phyloP scores from a whole-genome alignment of 2,329 filamentous ascomycete species.

The Byssochlamys sp. region DNA sequence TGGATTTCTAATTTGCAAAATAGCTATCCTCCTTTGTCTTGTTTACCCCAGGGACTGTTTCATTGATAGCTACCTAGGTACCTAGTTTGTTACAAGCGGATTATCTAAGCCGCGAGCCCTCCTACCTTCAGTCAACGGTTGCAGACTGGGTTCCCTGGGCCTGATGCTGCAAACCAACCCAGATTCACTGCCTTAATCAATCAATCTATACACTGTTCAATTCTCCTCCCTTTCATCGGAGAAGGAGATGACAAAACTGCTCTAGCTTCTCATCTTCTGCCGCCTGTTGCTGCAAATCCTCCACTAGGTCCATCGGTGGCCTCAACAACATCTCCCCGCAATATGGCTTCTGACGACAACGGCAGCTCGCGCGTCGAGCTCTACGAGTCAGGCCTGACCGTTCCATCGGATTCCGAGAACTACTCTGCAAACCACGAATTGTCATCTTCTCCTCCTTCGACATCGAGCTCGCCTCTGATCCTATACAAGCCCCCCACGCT shows the following conservation, averaged over 20 bases:
- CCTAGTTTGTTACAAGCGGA: not conserved
- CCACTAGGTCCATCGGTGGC: conserved; percentile 8
- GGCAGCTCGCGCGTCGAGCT: conserved; percentile 27
- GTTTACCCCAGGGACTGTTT: not conserved
- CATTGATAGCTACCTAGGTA: not conserved
- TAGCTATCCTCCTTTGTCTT: not conserved
- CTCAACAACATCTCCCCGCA: conserved; percentile 7
- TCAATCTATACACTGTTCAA: not conserved
- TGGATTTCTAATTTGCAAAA: too few species aligned
- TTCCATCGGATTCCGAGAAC: conserved; percentile 41
- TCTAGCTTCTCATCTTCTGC: not conserved
- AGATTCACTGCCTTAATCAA: not conserved
- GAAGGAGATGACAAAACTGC: not conserved
- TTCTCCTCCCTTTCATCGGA: not conserved
- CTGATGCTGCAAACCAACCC: not conserved
- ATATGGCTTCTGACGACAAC: conserved; percentile 25
- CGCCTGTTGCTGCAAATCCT: not conserved
- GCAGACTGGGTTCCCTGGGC: not conserved
- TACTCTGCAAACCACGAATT: conserved; percentile 35
- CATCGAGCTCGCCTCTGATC: conserved; percentile 30
- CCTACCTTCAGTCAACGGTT: too few species aligned
- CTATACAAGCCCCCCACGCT: conserved; percentile 82
- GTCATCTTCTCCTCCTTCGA: conserved; percentile 23
- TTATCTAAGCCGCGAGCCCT: not conserved
- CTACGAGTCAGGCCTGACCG: conserved; percentile 34